These are phyloP conservation scores for Oxytropis ochrocephala DNA, from an alignment of 306 rosid species.

Conservation along the genomic window DNA sequence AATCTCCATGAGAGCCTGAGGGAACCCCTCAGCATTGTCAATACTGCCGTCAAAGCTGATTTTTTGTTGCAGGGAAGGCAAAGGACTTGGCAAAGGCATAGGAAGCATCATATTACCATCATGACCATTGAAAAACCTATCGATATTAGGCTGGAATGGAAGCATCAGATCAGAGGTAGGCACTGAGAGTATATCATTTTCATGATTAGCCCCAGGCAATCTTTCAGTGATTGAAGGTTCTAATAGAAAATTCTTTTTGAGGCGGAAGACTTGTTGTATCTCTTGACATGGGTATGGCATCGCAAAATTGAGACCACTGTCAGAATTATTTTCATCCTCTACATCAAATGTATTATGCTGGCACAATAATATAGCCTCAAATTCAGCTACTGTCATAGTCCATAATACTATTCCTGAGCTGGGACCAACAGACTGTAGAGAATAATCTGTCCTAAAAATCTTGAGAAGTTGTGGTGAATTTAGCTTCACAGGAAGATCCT, in stretches of 20 bases:
- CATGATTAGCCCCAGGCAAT: slow-evolving; percentile 8
- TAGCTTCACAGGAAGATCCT: slow-evolving; percentile 25
- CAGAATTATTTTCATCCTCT: slow-evolving; percentile 30
- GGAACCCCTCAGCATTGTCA: slow-evolving; percentile 16
- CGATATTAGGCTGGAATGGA: slow-evolving; percentile 21
- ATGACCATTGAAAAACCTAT: slow-evolving; percentile 11
- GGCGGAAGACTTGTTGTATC: slow-evolving; percentile 37
- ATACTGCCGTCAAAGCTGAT: slow-evolving; percentile 12
- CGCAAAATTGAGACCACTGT: slow-evolving; percentile 36
- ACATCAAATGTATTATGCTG: slow-evolving; percentile 31
- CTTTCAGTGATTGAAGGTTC: slow-evolving; percentile 31
- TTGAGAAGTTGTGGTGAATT: slow-evolving; percentile 37
- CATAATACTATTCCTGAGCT: slow-evolving; percentile 47
- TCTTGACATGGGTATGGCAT: slow-evolving; percentile 66
- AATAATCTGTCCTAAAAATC: slow-evolving; percentile 66
- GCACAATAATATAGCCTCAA: slow-evolving; percentile 57
- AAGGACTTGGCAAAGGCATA: neutral
- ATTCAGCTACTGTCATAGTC: slow-evolving; percentile 60
- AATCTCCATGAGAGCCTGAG: slow-evolving; percentile 16
- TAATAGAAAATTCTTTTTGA: slow-evolving; percentile 28
- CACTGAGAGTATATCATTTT: slow-evolving; percentile 25
- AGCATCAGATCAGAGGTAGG: slow-evolving; percentile 24
- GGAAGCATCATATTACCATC: slow-evolving; percentile 22
- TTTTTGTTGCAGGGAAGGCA: slow-evolving; percentile 14
- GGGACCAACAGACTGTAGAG: slow-evolving; percentile 38